A percentile compares a stretch with the other conserved stretches of the same genome.
Evolutionary conservation across 1,284 basidiomycete genomes (phyloP).

Genomic region (Malassezia nana): DNA sequence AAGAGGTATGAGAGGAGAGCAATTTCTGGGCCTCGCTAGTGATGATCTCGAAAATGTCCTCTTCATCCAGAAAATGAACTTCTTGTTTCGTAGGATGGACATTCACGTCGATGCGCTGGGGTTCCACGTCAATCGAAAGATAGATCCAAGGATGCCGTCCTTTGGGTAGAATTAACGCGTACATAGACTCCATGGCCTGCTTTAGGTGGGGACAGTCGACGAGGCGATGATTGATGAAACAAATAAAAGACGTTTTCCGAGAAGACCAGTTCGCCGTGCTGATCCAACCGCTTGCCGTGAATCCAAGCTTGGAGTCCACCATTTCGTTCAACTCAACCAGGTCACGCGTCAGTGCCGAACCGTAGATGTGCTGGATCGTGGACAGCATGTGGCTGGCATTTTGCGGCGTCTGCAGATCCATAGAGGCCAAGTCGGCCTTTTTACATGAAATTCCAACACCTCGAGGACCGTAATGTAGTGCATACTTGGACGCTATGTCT

Average conservation of each 20-base stretch:
- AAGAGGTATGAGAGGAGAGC: constrained; percentile 32
- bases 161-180: constrained; percentile 78
- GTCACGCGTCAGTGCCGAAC: constrained; percentile 69
- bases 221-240: constrained; percentile 96
- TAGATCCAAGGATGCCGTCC: constrained; percentile 85
- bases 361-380: constrained; percentile 73
- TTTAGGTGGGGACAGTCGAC: constrained; percentile 83
- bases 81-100: constrained; percentile 97
- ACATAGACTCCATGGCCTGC: constrained; percentile 75
- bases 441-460: constrained; percentile 75
- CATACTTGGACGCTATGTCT: constrained; percentile 88
- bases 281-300: constrained; percentile 58
- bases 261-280: constrained; percentile 81
- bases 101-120: constrained; percentile 85
- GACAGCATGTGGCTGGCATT: constrained; percentile 56
- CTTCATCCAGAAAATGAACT: constrained; percentile 89
- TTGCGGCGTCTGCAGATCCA: constrained; percentile 71
- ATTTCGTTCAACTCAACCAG: constrained; percentile 54
- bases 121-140: constrained; percentile 73
- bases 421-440: constrained; percentile 54
- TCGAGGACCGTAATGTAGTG: constrained; percentile 50
- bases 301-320: constrained; percentile 24
- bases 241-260: constrained; percentile 70
- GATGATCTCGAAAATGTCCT: constrained; percentile 70
- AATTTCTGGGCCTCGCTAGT: constrained; percentile 48